phyloP scores from a whole-genome alignment of 1,284 basidiomycete species.

The Sparassis latifolia region DNA sequence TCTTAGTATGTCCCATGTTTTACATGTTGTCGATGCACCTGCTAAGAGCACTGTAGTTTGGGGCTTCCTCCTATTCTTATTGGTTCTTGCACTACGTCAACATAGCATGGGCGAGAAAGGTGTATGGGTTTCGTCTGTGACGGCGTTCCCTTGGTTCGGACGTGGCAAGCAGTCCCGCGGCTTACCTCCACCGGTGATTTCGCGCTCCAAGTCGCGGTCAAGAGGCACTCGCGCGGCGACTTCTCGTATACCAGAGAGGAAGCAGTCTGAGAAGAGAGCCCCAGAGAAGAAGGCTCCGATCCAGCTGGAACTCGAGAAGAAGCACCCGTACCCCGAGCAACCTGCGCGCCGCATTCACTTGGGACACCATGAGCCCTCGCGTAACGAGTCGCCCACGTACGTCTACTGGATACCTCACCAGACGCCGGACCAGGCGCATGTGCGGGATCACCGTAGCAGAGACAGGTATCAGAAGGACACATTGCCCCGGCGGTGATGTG shows the following conservation, averaged over 20 bases:
- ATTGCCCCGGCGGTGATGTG: slow-evolving; percentile 40
- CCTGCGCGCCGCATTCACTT: slow-evolving; percentile 8
- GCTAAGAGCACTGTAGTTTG: slow-evolving; percentile 38
- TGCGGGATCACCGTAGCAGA: slow-evolving; percentile 18
- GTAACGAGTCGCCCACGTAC: slow-evolving; percentile 29
- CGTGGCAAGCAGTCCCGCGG: slow-evolving; percentile 19
- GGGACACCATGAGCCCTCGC: slow-evolving; percentile 18
- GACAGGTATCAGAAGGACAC: slow-evolving; percentile 36
- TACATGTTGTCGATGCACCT: too few relatives aligned
- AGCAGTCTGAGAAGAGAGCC: slow-evolving; percentile 13
- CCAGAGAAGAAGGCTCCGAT: slow-evolving; percentile 1
- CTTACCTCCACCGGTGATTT: slow-evolving; percentile 30
- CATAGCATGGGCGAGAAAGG: slow-evolving; percentile 58
- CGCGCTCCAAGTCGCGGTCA: slow-evolving; percentile 24
- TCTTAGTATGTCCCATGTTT: slow-evolving; percentile 41
- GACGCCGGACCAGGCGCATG: slow-evolving; percentile 28
- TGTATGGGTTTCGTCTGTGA: slow-evolving; percentile 71
- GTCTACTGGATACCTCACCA: slow-evolving; percentile 30
- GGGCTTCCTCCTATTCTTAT: slow-evolving; percentile 51
- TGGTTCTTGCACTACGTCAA: slow-evolving; percentile 58
- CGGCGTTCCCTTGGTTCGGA: slow-evolving; percentile 64
- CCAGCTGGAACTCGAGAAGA: slow-evolving; percentile 8
- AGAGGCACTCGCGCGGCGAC: slow-evolving; percentile 1
- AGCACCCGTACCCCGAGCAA: slow-evolving; percentile 8
- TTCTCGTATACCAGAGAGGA: not conserved